Evolutionary conservation across 2,329 filamentous ascomycete genomes (phyloP).

Genomic region (Paecilomyces dactylethromorphus): DNA sequence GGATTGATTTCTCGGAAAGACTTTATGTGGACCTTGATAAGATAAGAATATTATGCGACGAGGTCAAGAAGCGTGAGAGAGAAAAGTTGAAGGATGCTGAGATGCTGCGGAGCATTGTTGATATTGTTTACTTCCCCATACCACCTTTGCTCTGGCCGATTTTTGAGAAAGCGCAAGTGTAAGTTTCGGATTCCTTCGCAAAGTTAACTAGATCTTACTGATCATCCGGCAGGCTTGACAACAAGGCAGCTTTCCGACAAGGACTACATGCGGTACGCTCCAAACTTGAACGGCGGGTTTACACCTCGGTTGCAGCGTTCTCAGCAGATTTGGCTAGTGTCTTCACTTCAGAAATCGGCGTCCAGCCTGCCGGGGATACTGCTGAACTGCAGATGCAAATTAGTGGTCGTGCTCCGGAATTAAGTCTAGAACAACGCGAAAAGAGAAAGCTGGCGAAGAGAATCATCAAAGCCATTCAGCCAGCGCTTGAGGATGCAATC

Average conservation of each 20-base stretch:
- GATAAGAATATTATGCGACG: slow-evolving; percentile 62
- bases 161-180: slow-evolving; percentile 74
- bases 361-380: slow-evolving; percentile 40
- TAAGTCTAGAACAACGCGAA: slow-evolving; percentile 64
- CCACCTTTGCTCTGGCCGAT: slow-evolving; percentile 69
- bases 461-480: slow-evolving; percentile 77
- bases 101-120: slow-evolving; percentile 70
- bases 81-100: slow-evolving; percentile 71
- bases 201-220: slow-evolving; percentile 9
- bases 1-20: slow-evolving; percentile 80
- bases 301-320: slow-evolving; percentile 56
- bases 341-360: slow-evolving; percentile 49
- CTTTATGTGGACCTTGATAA: slow-evolving; percentile 62
- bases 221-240: slow-evolving; percentile 35
- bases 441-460: slow-evolving; percentile 80
- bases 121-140: slow-evolving; percentile 88
- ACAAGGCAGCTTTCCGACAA: slow-evolving; percentile 49
- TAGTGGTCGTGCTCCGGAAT: slow-evolving; percentile 39
- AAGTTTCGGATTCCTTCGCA: slow-evolving; percentile 39
- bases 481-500: slow-evolving; percentile 67
- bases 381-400: slow-evolving; percentile 46
- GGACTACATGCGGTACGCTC: slow-evolving; percentile 47
- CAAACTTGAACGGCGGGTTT: slow-evolving; percentile 50
- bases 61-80: slow-evolving; percentile 68
- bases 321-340: slow-evolving; percentile 52